Base-by-base conservation (phyloP, 1,284 basidiomycete species). In the Phlebopus sp. region DNA sequence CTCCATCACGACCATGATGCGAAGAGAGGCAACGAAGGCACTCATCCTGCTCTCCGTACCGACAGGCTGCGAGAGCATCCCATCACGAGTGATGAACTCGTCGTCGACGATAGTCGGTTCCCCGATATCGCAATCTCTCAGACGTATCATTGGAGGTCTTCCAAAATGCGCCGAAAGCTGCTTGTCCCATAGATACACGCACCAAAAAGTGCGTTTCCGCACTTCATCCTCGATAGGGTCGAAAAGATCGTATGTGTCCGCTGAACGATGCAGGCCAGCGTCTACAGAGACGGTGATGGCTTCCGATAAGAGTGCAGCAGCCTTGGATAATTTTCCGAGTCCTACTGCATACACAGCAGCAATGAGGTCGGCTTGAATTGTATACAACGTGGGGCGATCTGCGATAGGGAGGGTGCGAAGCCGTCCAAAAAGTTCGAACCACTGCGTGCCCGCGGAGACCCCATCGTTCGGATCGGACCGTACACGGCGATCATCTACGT, bases 131-230 rank as follows among this genome's bases (percentile, higher is more conserved):
- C 90, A 93, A 63, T 94, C 92, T 49, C 88, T 77, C 51, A 93
- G 67, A 39, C 91, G 79, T 54, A 95, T 77, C 73, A 93, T 81
- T 2, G 91, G 82, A 17, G 92, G 92, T 18, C 91, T 75, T 14
- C 92, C 92, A 63, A 94, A 93, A 57, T 92, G 85, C 27, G 90
- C 88, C 31, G 77, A 69, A 9, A 88, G 78, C 60, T 92, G 91
- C 68, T 94, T 94, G 67, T 94, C 92, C 92, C 92, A 94, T 37
- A 91, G 77, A 67, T 94, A 95, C 19, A 94, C 90, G 52, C 89
- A 90, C 91, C 91, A 95, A 68, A 94, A 95, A 0, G 92, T 94
- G 54, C 92, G 82, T 67, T 92, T 92, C 47, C 92, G 79, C 15
- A 92, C 82, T 65, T 94, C 90, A 55, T 89, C 86, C 64, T 94